These are phyloP conservation scores for Astrocystis sublimbata DNA, from an alignment of 495 filamentous ascomycete genomes.

Conservation along the genomic window DNA sequence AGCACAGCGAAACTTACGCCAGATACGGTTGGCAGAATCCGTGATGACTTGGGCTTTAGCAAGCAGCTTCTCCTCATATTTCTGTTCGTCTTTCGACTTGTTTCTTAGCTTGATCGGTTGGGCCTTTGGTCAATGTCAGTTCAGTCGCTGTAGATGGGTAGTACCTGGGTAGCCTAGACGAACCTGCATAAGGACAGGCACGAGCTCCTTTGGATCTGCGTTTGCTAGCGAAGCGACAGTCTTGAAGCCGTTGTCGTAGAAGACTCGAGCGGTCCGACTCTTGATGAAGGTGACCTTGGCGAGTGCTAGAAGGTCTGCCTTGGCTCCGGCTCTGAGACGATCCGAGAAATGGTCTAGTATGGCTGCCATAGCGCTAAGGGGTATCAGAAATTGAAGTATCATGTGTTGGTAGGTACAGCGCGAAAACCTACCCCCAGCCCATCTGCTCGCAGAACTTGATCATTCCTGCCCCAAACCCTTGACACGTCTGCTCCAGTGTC, in stretches of 20 bases:
- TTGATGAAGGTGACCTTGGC: conserved; percentile 77
- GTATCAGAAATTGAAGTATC: conserved; percentile 22
- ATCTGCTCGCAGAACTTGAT: conserved; percentile 74
- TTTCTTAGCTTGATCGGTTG: conserved; percentile 63
- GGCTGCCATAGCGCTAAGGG: conserved; percentile 60
- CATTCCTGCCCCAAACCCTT: conserved; percentile 77
- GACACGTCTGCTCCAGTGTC: conserved; percentile 70
- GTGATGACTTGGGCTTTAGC: conserved; percentile 70
- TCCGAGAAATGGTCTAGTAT: conserved; percentile 77
- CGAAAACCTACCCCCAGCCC: conserved; percentile 60
- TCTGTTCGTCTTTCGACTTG: conserved; percentile 60
- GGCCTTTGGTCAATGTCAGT: conserved; percentile 37
- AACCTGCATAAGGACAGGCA: conserved; percentile 71
- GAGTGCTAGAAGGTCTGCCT: conserved; percentile 70
- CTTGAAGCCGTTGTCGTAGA: conserved; percentile 76
- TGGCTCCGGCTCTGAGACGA: conserved; percentile 71
- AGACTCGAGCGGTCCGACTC: conserved; percentile 71
- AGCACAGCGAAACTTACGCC: conserved; percentile 53
- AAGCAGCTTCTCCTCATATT: conserved; percentile 63
- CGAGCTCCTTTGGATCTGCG: conserved; percentile 64
- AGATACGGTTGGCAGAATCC: conserved; percentile 68
- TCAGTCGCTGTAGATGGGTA: background rate
- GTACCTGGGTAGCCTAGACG: conserved; percentile 10
- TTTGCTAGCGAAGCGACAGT: conserved; percentile 67
- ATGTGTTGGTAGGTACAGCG: conserved; percentile 14